These are phyloP conservation scores for Sporothrix inflata DNA, from an alignment of 2,329 filamentous ascomycete species.

Conservation along the genomic window DNA sequence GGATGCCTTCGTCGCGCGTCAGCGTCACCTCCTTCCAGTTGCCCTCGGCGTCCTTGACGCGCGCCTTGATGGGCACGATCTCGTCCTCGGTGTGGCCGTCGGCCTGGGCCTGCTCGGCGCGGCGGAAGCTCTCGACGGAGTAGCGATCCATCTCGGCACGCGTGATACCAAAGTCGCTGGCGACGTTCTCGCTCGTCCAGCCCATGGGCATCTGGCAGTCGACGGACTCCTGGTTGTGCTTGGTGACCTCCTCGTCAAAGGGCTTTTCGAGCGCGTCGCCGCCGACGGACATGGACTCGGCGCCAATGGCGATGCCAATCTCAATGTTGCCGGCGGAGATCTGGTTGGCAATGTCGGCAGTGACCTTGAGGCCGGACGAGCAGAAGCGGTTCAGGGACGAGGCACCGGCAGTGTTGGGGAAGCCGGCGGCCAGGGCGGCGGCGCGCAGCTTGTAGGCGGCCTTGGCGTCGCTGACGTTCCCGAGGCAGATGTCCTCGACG, in stretches of 20 bases:
- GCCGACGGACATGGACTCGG: conserved; percentile 81
- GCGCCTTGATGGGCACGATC: conserved; percentile 84
- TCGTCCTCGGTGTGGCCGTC: conserved; percentile 90
- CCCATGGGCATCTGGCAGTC: conserved; percentile 98
- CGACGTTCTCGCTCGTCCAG: conserved; percentile 96
- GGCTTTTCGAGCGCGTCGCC: conserved; percentile 71
- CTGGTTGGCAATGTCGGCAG: conserved; percentile 90
- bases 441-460: conserved; percentile 90
- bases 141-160: conserved; percentile 82
- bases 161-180: conserved; percentile 82
- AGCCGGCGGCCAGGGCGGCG: conserved; percentile 85
- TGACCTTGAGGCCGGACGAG: conserved; percentile 92
- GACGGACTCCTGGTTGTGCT: conserved; percentile 70
- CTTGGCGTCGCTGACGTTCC: conserved; percentile 86
- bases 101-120: conserved; percentile 89
- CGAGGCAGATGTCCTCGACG: conserved; percentile 87
- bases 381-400: conserved; percentile 94
- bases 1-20: conserved; percentile 85
- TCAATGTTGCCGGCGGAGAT: conserved; percentile 82
- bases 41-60: conserved; percentile 81
- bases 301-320: conserved; percentile 83
- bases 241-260: conserved; percentile 76
- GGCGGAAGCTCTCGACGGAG: conserved; percentile 82
- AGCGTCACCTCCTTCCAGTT: conserved; percentile 77
- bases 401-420: conserved; percentile 84